Percentiles rank a stretch among this genome's conserved stretches.
Conservation (phyloP, 306 rosid genomes). For the Pyrus bretschneideri region DNA sequence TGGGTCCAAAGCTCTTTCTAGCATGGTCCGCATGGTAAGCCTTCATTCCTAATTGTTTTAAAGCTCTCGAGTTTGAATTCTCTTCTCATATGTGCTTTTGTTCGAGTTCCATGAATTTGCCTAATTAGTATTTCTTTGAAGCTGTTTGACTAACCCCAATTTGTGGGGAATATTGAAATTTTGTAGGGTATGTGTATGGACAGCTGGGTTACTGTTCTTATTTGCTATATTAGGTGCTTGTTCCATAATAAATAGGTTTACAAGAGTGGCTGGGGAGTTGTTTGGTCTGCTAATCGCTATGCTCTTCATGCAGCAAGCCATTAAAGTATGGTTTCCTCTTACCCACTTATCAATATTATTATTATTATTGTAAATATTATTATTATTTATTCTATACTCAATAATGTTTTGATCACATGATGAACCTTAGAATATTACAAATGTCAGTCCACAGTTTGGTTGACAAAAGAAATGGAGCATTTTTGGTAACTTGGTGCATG, state of each 20-base stretch:
- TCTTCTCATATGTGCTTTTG: not conserved
- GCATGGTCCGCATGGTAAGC: slow-evolving; percentile 91
- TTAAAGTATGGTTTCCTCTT: slow-evolving; percentile 47
- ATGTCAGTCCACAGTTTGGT: not conserved
- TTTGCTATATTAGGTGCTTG: slow-evolving; percentile 89
- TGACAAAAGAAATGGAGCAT: too few relatives aligned
- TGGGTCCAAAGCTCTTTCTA: slow-evolving; percentile 68
- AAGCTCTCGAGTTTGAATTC: not conserved
- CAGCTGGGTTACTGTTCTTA: slow-evolving; percentile 67
- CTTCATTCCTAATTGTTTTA: not conserved
- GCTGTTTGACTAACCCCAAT: not conserved
- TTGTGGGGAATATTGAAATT: slow-evolving; percentile 6
- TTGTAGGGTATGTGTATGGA: slow-evolving; percentile 94
- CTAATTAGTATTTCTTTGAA: not conserved
- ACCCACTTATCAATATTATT: not conserved
- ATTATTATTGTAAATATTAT: not conserved
- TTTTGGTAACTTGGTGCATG: too few relatives aligned
- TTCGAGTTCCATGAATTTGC: not conserved
- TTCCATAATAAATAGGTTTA: slow-evolving; percentile 91
- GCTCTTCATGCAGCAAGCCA: slow-evolving; percentile 98
- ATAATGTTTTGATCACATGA: not conserved
- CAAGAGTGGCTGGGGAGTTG: slow-evolving; percentile 88
- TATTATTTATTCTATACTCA: not conserved
- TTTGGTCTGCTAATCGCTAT: slow-evolving; percentile 92
- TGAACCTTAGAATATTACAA: not conserved